Base-by-base conservation (phyloP, 805 yeast species). In the Jamesozyma lodderae region DNA sequence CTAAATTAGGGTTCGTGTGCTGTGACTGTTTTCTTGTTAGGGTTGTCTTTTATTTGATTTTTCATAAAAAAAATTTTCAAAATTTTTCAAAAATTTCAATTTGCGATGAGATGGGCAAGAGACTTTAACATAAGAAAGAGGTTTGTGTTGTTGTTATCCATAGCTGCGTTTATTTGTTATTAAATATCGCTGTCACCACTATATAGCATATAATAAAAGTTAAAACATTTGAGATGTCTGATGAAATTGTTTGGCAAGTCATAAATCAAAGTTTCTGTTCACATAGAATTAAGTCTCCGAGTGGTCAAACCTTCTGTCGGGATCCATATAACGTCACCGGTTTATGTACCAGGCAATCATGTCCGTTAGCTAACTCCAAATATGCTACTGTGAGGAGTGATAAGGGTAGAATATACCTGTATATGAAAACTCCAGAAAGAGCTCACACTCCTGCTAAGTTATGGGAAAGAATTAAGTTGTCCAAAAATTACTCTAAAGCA, bases 361-460 rank as follows among this genome's bases (percentile, higher is more conserved):
- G 99, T 60, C 99, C 99, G 2, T 67, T 92, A 43, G 99, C 99
- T 19, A 92, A 86, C 60, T 84, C 94, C 14, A 75, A 83, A 53
- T 85, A 85, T 63, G 95, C 95, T 23, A 85, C 95, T 1, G 84
- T 85, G 32, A 81, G 84, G 55, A 79, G 75, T 49, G 70, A 81
- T 21, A 85, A 81, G 47, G 95, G 95, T 6, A 75, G 75, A 57
- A 64, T 86, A 34, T 85, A 84, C 53, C 65, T 85, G 25, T 92
- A 92, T 64, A 92, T 92, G 86, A 92, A 92, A 61, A 92, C 97
- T 1, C 95, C 94, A 1, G 99, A 92, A 67, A 78, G 99, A 65
- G 94, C 95, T 16, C 97, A 92, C 59, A 83, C 87, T 46, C 99
- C 99, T 11, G 77, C 83, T 31, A 81, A 82, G 52, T 67, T 85